These are phyloP conservation scores for Globisporangium cylindrosporum DNA, from an alignment of 352 stramenopile genomes.

Conservation along the genomic window DNA sequence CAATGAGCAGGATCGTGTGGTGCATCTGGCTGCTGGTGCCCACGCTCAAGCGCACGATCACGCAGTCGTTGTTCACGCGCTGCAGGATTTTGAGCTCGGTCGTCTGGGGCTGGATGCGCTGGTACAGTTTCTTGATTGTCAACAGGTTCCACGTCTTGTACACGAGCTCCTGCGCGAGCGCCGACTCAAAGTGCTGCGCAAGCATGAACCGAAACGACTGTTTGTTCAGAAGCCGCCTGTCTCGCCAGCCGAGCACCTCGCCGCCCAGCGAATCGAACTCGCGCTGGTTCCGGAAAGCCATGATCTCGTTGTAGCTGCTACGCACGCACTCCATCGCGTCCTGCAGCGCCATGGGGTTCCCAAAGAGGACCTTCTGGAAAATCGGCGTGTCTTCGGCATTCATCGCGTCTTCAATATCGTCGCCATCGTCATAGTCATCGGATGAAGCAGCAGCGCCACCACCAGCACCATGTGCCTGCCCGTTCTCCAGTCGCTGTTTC, in stretches of 20 bases:
- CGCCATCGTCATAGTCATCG: background rate
- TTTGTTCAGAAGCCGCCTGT: constrained; percentile 37
- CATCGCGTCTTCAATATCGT: constrained; percentile 15
- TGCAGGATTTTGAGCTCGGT: constrained; percentile 51
- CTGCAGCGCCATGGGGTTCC: constrained; percentile 28
- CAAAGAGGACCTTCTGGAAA: constrained; percentile 52
- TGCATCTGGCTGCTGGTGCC: constrained; percentile 32
- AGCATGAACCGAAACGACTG: constrained; percentile 59
- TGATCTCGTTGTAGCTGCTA: constrained; percentile 61
- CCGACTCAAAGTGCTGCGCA: constrained; percentile 48
- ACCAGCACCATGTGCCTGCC: background rate
- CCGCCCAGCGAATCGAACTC: constrained; percentile 43
- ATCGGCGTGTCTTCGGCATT: constrained; percentile 28
- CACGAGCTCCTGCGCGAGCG: constrained; percentile 46
- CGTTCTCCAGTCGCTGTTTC: background rate
- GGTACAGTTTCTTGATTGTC: constrained; percentile 48
- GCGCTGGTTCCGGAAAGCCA: constrained; percentile 40
- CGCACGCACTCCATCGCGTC: constrained; percentile 48
- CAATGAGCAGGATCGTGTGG: constrained; percentile 56
- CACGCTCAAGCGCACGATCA: constrained; percentile 52
- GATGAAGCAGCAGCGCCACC: background rate
- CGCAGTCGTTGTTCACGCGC: constrained; percentile 55
- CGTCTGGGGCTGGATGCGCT: constrained; percentile 59
- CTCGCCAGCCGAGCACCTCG: constrained; percentile 53
- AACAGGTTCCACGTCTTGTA: constrained; percentile 71